Conservation (phyloP, 75 land plant genomes). For the Isoetes taiwanensis region DNA sequence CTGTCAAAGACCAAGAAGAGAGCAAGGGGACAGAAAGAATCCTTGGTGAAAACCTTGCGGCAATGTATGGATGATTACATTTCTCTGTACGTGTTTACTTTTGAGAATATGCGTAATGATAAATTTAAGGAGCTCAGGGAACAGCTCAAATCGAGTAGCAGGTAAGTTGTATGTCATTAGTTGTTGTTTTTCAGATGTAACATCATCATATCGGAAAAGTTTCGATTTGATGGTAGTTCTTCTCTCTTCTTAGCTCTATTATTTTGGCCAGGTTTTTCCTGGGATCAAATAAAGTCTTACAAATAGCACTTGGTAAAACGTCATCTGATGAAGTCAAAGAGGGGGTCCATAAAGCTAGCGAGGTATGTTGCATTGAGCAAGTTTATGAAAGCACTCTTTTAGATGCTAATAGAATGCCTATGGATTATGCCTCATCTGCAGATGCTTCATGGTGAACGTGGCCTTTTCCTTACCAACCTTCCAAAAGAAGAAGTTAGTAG, state of each 20-base stretch:
- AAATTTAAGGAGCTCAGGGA: constrained; percentile 83
- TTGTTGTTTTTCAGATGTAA: background rate
- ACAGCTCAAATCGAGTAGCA: constrained; percentile 54
- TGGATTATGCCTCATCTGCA: no score
- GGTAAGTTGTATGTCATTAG: constrained; percentile 21
- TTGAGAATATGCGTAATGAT: constrained; percentile 87
- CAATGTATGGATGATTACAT: constrained; percentile 44
- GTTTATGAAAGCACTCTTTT: background rate
- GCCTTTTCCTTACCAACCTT: constrained; percentile 63
- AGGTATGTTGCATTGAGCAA: constrained; percentile 26
- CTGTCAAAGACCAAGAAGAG: constrained; percentile 88
- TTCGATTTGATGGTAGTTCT: background rate
- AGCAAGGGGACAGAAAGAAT: constrained; percentile 70
- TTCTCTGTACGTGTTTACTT: constrained; percentile 58
- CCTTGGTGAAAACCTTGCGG: constrained; percentile 46
- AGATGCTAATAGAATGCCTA: no score
- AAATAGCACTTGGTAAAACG: constrained; percentile 66
- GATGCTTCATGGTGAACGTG: constrained; percentile 67
- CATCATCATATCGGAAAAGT: background rate
- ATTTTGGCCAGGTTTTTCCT: constrained; percentile 59
- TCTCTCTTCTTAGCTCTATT: background rate
- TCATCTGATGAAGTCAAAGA: constrained; percentile 63
- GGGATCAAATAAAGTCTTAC: constrained; percentile 93
- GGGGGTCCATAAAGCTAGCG: constrained; percentile 61
- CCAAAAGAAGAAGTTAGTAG: constrained; percentile 59